phyloP scores from a whole-genome alignment of 352 stramenopile genomes.

The Pythium brassicae region DNA sequence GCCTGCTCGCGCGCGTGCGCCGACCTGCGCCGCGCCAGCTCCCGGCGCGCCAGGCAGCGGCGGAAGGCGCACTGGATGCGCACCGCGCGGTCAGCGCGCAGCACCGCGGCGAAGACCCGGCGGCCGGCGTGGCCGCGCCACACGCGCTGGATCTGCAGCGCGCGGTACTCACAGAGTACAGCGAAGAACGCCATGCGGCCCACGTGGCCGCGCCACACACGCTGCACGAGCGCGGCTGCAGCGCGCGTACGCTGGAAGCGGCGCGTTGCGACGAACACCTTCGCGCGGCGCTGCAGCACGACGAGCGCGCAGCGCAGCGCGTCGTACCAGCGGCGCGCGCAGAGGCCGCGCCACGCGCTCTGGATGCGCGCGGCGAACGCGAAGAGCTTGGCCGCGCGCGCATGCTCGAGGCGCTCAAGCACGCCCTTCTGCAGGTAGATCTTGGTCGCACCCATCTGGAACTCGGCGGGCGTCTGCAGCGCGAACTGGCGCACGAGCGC shows the following conservation, averaged over 20 bases:
- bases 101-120: slow-evolving; percentile 21
- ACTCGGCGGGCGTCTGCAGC: slow-evolving; percentile 58
- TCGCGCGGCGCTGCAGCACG: slow-evolving; percentile 41
- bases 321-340: slow-evolving; percentile 26
- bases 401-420: slow-evolving; percentile 61
- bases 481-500: slow-evolving; percentile 59
- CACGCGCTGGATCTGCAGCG: slow-evolving; percentile 42
- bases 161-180: slow-evolving; percentile 26
- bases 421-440: slow-evolving; percentile 86
- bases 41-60: slow-evolving; percentile 29
- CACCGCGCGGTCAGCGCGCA: slow-evolving; percentile 37
- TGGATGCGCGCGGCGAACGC: slow-evolving; percentile 59
- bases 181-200: slow-evolving; percentile 19
- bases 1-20: slow-evolving; percentile 30
- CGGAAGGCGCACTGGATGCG: slow-evolving; percentile 49
- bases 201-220: slow-evolving; percentile 30
- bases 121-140: slow-evolving; percentile 39
- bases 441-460: slow-evolving; percentile 79
- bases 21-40: slow-evolving; percentile 21
- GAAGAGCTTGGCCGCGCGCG: slow-evolving; percentile 64
- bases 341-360: slow-evolving; percentile 51
- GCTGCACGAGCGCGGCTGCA: slow-evolving; percentile 21
- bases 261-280: slow-evolving; percentile 37
- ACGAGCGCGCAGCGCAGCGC: slow-evolving; percentile 30
- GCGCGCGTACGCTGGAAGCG: slow-evolving; percentile 27